phyloP scores from a whole-genome alignment of 2,329 filamentous ascomycete genomes.

The Madurella mycetomatis region DNA sequence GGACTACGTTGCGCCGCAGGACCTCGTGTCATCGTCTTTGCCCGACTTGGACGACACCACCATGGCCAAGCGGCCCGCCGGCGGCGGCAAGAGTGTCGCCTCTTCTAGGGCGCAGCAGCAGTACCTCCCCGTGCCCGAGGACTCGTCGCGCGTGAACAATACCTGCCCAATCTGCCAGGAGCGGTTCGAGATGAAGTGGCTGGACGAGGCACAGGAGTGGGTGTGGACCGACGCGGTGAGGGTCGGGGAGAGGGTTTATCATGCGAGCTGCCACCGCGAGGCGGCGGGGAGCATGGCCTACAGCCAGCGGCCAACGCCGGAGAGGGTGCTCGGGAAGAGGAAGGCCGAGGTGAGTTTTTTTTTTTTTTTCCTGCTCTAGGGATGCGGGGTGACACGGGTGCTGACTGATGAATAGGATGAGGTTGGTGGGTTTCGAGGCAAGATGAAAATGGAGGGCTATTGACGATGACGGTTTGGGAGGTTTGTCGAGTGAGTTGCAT shows the following conservation, averaged over 20 bases:
- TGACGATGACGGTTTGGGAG: neutral
- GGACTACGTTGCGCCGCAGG: conserved; percentile 37
- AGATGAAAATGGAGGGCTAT: conserved; percentile 18
- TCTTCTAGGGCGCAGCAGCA: conserved; percentile 46
- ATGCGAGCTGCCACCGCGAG: conserved; percentile 85
- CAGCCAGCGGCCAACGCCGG: conserved; percentile 44
- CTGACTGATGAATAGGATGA: conserved; percentile 15
- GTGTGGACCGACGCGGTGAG: conserved; percentile 89
- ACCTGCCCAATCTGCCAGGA: conserved; percentile 94
- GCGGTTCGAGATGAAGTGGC: conserved; percentile 86
- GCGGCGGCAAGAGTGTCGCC: conserved; percentile 34
- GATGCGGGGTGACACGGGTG: neutral
- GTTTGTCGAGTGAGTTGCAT: neutral
- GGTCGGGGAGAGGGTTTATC: conserved; percentile 75
- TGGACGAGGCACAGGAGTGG: conserved; percentile 91
- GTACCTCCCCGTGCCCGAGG: conserved; percentile 81
- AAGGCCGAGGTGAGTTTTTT: conserved; percentile 61
- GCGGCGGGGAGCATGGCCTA: conserved; percentile 47
- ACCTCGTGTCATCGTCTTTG: neutral
- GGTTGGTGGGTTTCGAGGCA: conserved; percentile 9
- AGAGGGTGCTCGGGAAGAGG: conserved; percentile 66
- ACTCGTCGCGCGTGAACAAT: conserved; percentile 67
- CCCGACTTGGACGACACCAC: conserved; percentile 17
- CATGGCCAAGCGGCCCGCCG: conserved; percentile 20
- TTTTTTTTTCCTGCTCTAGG: neutral